These are phyloP conservation scores for Ajuga chamaepitys DNA, from an alignment of 257 asterid genomes.

Conservation along the genomic window DNA sequence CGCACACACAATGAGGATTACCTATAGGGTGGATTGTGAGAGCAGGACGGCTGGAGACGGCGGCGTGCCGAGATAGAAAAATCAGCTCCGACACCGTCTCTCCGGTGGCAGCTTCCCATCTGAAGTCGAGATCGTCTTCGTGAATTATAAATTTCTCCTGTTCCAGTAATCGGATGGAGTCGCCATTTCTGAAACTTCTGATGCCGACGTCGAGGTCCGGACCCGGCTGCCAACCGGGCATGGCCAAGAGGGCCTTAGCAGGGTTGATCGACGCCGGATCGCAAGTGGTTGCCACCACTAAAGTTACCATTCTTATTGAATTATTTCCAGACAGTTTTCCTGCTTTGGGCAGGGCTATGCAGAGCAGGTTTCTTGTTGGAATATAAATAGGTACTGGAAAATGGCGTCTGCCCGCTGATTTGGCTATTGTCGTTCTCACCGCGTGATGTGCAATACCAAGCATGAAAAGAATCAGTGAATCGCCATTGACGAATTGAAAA, in stretches of 20 bases:
- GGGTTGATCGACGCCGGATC: conserved; percentile 93
- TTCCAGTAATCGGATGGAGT: conserved; percentile 46
- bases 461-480: no score
- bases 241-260: conserved; percentile 57
- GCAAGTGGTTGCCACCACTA: conserved; percentile 79
- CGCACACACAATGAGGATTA: neutral
- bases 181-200: conserved; percentile 56
- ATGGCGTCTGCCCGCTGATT: no score
- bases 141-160: conserved; percentile 60
- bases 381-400: no score
- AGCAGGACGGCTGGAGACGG: conserved; percentile 74
- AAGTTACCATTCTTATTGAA: conserved; percentile 46
- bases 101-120: conserved; percentile 74
- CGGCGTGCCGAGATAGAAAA: conserved; percentile 79
- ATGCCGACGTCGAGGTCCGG: conserved; percentile 47
- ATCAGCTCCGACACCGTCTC: conserved; percentile 67
- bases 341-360: no score
- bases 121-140: conserved; percentile 71
- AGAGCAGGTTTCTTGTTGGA: no score
- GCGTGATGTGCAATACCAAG: no score
- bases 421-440: no score
- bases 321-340: no score
- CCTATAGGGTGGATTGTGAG: conserved; percentile 92
- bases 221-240: conserved; percentile 77
- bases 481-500: no score